phyloP scores from a whole-genome alignment of 345 rosid species.

The Eutrema heterophyllum region DNA sequence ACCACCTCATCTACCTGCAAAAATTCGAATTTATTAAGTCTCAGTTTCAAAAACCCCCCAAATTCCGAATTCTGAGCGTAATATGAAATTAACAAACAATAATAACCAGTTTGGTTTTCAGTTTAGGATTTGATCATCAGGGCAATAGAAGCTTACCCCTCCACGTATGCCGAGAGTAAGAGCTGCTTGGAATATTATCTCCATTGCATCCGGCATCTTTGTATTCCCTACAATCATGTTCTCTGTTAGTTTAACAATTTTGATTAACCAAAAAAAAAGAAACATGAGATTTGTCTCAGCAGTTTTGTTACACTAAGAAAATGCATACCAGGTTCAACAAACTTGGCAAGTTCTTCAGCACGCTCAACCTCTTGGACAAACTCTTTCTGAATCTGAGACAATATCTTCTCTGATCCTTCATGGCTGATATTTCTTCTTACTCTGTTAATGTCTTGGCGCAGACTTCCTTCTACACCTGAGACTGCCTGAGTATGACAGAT shows the following conservation, averaged over 20 bases:
- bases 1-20: conserved; percentile 78
- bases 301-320: not conserved
- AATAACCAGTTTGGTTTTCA: not conserved
- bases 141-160: conserved; percentile 53
- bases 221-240: conserved; percentile 50
- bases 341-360: conserved; percentile 85
- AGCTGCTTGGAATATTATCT: conserved; percentile 84
- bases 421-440: conserved; percentile 42
- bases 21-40: not conserved
- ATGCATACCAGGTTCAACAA: conserved; percentile 70
- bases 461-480: conserved; percentile 83
- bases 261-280: not conserved
- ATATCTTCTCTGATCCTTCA: conserved; percentile 45
- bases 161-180: conserved; percentile 72
- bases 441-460: conserved; percentile 46
- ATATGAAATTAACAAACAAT: not conserved
- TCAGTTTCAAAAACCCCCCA: not conserved
- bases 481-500: conserved; percentile 93
- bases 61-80: not conserved
- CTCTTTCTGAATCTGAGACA: conserved; percentile 65
- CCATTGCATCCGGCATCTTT: conserved; percentile 98
- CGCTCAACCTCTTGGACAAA: conserved; percentile 75
- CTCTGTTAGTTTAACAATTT: not conserved
- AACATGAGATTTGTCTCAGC: not conserved
- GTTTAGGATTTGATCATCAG: not conserved